Evolutionary conservation across 768 basidiomycete species (phyloP).

Genomic region (Neoboletus magnificus): DNA sequence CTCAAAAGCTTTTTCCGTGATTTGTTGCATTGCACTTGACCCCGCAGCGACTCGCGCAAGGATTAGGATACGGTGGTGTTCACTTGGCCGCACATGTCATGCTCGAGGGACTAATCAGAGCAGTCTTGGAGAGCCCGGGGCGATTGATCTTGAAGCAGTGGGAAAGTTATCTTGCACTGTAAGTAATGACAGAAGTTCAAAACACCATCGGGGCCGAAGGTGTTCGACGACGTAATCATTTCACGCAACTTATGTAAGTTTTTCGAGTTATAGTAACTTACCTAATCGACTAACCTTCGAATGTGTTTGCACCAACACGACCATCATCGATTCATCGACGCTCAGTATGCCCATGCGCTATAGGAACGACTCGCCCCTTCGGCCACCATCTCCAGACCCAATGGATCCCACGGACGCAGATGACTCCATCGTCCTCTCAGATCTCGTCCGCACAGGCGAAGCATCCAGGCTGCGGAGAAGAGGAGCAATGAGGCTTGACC

Average conservation of each 20-base stretch:
- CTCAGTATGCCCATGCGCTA: constrained; percentile 32
- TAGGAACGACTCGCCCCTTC: constrained; percentile 16
- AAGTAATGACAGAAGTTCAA: too few relatives aligned
- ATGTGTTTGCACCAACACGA: constrained; percentile 15
- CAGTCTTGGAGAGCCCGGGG: too few relatives aligned
- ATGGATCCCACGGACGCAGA: constrained; percentile 49
- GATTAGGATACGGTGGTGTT: too few relatives aligned
- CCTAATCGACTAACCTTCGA: constrained; percentile 3
- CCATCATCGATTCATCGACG: constrained; percentile 21
- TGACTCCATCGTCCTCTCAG: constrained; percentile 67
- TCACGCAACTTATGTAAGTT: neutral
- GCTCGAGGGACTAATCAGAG: too few relatives aligned
- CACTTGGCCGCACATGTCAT: too few relatives aligned
- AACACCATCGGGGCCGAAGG: neutral
- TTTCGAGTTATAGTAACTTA: constrained; percentile 1
- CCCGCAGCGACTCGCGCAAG: too few relatives aligned
- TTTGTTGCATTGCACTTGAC: too few relatives aligned
- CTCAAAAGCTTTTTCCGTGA: too few relatives aligned
- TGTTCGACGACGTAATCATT: constrained; percentile 6
- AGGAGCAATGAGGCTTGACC: constrained; percentile 68
- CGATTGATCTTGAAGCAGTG: too few relatives aligned
- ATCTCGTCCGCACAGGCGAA: constrained; percentile 71
- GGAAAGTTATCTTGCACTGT: too few relatives aligned
- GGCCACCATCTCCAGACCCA: constrained; percentile 13
- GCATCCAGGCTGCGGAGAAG: constrained; percentile 69